Evolutionary conservation across 768 basidiomycete genomes (phyloP), one percentile per base, ranked within the genome.

Genomic region (Termitomyces bulborhizus): DNA sequence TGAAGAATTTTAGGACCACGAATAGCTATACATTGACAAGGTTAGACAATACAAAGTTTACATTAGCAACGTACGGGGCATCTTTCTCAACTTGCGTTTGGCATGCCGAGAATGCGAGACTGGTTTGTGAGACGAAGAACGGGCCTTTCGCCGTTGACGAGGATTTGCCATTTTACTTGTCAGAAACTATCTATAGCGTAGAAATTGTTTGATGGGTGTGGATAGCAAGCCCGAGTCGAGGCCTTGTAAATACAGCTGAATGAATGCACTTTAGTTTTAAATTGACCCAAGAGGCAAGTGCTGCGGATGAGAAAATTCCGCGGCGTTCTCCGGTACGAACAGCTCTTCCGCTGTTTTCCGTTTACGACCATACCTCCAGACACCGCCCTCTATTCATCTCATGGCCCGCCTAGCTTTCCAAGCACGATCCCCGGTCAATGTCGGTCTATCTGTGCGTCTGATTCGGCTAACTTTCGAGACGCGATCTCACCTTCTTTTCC

Each of bases 81-180:
- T 86, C 72, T 93, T 93, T 70, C 86, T 88, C 55, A 86, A 71
- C 59, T 86, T 83, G 58, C 81, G 83, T 66, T 91, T 85, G 49
- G 90, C 85, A 64, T 85, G 79, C 46, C 75, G 79, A 12, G 90
- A 86, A 58, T 90, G 90, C 36, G 84, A 84, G 50, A 91, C 80
- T 21, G 86, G 72, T 60, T 75, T 84, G 68, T 92, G 79, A n/a
- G 82, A 75, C 16, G 84, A 83, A 26, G 93, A 94, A 42, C 87
- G 84, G 21, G 80, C 69, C 74, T 98, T 98, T 63, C 85, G 82
- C 57, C 94, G 81, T 71, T 98, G 96, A 54, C 95, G 84, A 61
- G 95, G 95, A 69, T 97, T 98, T 53, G 86, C 93, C 95, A 98
- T 97, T 21, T 31, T 26, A 66, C 40, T 26, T 47, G 54, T 37